These are phyloP conservation scores for Hirschioporus abietinus DNA, from an alignment of 768 basidiomycete species.

Conservation along the genomic window DNA sequence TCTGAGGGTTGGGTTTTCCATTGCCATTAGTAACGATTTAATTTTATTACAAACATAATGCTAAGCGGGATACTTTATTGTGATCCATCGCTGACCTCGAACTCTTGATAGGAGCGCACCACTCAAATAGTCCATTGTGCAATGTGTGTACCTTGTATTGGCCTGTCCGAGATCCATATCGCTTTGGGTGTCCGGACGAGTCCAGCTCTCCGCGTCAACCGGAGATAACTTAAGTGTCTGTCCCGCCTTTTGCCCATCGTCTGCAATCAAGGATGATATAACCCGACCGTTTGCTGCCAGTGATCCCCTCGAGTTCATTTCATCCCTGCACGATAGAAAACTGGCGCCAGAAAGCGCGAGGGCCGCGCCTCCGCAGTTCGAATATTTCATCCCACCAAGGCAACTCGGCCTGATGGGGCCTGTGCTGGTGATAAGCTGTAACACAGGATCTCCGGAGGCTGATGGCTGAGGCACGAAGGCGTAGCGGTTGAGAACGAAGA, in stretches of 20 bases:
- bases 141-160: neutral
- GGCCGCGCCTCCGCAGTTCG: neutral
- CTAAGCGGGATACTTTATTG: neutral
- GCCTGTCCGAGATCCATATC: neutral
- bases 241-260: neutral
- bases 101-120: neutral
- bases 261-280: neutral
- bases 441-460: neutral
- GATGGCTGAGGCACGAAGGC: neutral
- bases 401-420: neutral
- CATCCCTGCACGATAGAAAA: neutral
- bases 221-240: neutral
- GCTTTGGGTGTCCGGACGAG: neutral
- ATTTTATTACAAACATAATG: neutral
- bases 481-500: neutral
- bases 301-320: neutral
- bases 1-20: too few relatives aligned
- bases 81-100: neutral
- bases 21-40: too few relatives aligned
- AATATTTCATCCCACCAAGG: neutral
- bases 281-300: neutral
- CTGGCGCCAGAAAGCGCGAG: neutral
- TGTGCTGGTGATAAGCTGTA: neutral
- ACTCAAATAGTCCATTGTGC: neutral
- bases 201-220: neutral